Percentiles rank a stretch among this genome's conserved stretches.
These are phyloP conservation scores for Pezicula neosporulosa DNA, from an alignment of 2,329 filamentous ascomycete species.

Conservation along the genomic window DNA sequence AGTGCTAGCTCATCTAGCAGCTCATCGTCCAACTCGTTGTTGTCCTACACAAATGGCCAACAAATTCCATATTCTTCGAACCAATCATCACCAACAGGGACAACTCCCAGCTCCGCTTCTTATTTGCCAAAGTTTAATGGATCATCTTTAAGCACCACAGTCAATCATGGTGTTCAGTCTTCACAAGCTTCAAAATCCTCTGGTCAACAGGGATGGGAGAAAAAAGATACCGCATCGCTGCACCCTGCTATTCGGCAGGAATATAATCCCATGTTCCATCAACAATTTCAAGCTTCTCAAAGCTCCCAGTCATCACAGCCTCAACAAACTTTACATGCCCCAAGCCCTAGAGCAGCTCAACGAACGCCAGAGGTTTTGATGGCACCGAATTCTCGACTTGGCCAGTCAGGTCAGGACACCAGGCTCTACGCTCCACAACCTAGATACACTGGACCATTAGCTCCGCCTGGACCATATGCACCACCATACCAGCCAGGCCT, in stretches of 20 bases:
- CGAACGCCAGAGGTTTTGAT: no score
- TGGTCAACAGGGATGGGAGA: constrained; percentile 17
- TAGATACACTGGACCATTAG: neutral
- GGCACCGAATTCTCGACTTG: no score
- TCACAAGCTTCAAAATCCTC: constrained; percentile 6
- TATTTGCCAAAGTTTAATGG: neutral
- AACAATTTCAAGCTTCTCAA: constrained; percentile 12
- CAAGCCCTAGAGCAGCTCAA: neutral
- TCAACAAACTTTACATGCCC: neutral
- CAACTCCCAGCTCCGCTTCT: constrained; percentile 4
- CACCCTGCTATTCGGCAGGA: constrained; percentile 36
- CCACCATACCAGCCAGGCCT: neutral
- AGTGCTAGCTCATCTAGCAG: constrained; percentile 5
- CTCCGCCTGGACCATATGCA: neutral
- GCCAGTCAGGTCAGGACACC: no score
- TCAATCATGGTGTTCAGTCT: constrained; percentile 5
- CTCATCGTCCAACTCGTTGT: constrained; percentile 5
- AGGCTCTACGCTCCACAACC: neutral
- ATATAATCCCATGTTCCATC: constrained; percentile 21
- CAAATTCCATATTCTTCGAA: constrained; percentile 9
- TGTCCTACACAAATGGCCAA: constrained; percentile 8
- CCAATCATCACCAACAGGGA: constrained; percentile 3
- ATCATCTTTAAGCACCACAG: no score
- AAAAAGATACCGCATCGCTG: constrained; percentile 20
- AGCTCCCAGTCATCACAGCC: neutral